Evolutionary conservation across 129 eudicot genomes (phyloP).

Genomic region (Flaveria trinervia): DNA sequence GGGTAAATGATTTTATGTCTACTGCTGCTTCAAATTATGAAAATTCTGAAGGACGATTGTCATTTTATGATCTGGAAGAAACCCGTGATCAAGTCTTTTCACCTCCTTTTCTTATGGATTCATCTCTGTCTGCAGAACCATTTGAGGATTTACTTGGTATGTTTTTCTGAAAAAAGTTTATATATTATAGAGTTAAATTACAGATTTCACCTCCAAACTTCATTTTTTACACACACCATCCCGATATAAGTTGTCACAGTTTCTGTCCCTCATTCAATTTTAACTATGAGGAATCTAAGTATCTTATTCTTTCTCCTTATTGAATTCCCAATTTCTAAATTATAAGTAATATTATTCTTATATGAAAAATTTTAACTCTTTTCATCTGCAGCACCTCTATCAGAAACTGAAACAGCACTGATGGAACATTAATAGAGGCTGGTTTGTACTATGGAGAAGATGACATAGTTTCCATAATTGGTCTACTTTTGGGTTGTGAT

Average conservation of each 20-base stretch:
- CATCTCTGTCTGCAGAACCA: conserved; percentile 63
- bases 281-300: not conserved
- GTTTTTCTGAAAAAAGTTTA: not conserved
- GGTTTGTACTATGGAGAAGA: conserved; percentile 32
- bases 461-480: conserved; percentile 15
- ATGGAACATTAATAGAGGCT: conserved; percentile 60
- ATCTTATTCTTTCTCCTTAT: not conserved
- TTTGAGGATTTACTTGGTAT: conserved; percentile 95
- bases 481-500: conserved; percentile 29
- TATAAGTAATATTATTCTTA: not conserved
- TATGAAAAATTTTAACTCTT: conserved; percentile 8
- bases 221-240: not conserved
- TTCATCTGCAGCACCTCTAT: conserved; percentile 82
- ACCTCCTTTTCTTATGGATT: conserved; percentile 85
- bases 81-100: conserved; percentile 85
- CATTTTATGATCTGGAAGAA: conserved; percentile 73
- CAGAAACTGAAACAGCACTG: conserved; percentile 87
- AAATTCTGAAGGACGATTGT: conserved; percentile 61
- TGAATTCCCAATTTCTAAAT: not conserved
- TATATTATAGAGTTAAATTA: not conserved
- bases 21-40: conserved; percentile 69
- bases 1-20: conserved; percentile 61
- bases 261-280: conserved; percentile 1
- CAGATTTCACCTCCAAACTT: not conserved
- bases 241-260: not conserved